phyloP scores from a whole-genome alignment of 257 asterid genomes.

The Rauvolfia tetraphylla region DNA sequence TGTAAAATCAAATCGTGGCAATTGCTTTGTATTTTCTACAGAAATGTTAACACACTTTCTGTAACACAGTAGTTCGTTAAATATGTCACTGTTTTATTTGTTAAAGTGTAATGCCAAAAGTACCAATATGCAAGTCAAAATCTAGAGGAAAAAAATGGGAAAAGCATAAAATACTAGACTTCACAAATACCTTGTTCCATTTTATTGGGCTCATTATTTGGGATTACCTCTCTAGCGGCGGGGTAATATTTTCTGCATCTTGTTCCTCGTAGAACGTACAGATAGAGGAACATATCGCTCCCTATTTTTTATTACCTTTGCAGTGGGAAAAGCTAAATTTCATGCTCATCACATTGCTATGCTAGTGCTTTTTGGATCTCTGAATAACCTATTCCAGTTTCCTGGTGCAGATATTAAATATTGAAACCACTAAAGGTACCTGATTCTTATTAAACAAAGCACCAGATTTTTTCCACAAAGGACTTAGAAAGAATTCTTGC shows the following conservation, averaged over 20 bases:
- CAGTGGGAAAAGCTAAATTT: neutral
- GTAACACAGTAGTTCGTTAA: neutral
- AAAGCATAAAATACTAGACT: neutral
- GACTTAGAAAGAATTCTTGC: neutral
- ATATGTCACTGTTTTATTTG: neutral
- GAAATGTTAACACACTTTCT: too few relatives aligned
- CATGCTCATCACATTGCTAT: neutral
- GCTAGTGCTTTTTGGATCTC: neutral
- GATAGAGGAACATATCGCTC: neutral
- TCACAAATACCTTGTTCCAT: neutral
- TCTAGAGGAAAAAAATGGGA: neutral
- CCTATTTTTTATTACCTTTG: neutral
- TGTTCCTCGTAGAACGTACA: neutral
- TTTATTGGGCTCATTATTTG: neutral
- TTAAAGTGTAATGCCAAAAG: neutral
- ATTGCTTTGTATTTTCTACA: too few relatives aligned
- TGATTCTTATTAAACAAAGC: constrained; percentile 1
- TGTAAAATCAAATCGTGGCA: too few relatives aligned
- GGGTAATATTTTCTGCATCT: neutral
- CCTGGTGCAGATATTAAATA: constrained; percentile 9
- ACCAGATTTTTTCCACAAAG: constrained; percentile 1
- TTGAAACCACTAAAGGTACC: constrained; percentile 7
- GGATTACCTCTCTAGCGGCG: neutral
- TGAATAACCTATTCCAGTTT: neutral
- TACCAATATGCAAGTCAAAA: neutral